Base-by-base conservation (phyloP, 345 rosid genomes). In the Eucalyptus pauciflora region DNA sequence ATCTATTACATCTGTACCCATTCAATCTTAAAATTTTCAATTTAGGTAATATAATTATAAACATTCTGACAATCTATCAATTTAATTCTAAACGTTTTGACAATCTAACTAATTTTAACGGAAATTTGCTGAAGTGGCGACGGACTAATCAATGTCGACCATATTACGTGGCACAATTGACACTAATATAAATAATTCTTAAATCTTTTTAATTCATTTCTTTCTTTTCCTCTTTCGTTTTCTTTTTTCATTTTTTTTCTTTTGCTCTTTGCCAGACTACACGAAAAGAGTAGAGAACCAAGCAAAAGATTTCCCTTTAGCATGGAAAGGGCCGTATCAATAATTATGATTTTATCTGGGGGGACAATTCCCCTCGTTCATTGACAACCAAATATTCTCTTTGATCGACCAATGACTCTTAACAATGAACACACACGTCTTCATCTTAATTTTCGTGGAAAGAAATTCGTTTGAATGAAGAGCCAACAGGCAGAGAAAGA, bases 71-170 rank as follows among this genome's bases (percentile, higher is more conserved):
- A 13, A 62, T 29, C 3, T 62, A 12, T 0, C 16, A 62, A 62
- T 27, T 27, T 13, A 27, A 9, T 27, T 2, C 0, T 62, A 27
- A 27, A 62, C 0, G 13, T 62, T 62, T 62, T 3, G 8, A 62
- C 0, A 6, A 12, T 62, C 1, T 0, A 13, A 29, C 4, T 29
- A 62, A 62, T 62, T 62, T 62, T 60, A 25, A 6, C 0, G 0
- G 3, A 13, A 60, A 27, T 29, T 29, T 6, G 1, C 16, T 62
- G 0, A 62, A 5, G 4, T 27, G 16, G 0, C 0, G 0, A 7
- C 0, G 0, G 1, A 10, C 13, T 56, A 56, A 10, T 56, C 3
- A 22, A 22, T 25, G 2, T 10, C 27, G 0, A 9, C 0, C 0
- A 24, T 24, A 0, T 4, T 56, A 56, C 1, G 0, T 56, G 6